phyloP scores from a whole-genome alignment of 345 rosid species.

The Camelina sativa region DNA sequence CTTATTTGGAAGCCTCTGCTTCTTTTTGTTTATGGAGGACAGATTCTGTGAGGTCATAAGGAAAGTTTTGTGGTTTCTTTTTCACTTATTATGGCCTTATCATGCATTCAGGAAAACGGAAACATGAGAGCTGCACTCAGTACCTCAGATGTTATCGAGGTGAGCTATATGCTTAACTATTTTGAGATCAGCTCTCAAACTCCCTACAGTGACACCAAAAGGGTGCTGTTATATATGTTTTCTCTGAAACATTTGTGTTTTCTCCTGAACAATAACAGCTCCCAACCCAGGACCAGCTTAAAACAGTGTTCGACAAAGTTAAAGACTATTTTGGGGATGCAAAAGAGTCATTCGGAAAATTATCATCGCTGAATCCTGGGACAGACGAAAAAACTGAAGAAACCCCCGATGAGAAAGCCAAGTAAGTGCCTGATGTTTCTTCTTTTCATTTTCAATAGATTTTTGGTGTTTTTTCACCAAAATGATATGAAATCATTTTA shows the following conservation, averaged over 20 bases:
- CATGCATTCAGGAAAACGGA: constrained; percentile 69
- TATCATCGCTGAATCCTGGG: constrained; percentile 56
- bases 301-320: constrained; percentile 88
- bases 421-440: constrained; percentile 49
- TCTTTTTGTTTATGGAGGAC: background rate
- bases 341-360: constrained; percentile 86
- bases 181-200: background rate
- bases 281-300: constrained; percentile 81
- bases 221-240: constrained; percentile 11
- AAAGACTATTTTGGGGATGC: constrained; percentile 92
- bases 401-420: constrained; percentile 60
- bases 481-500: constrained; percentile 9
- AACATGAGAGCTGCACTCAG: constrained; percentile 81
- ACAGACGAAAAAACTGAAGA: constrained; percentile 56
- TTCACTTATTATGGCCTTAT: constrained; percentile 2
- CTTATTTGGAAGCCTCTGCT: constrained; percentile 4
- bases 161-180: constrained; percentile 32
- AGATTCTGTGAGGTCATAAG: background rate
- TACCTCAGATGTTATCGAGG: constrained; percentile 80
- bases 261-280: constrained; percentile 55
- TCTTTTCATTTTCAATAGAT: background rate
- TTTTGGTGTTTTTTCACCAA: background rate
- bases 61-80: background rate
- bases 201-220: background rate
- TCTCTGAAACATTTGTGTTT: constrained; percentile 5